These are phyloP conservation scores for Saccharomycopsis malanga DNA, from an alignment of 805 yeast species.

Conservation along the genomic window DNA sequence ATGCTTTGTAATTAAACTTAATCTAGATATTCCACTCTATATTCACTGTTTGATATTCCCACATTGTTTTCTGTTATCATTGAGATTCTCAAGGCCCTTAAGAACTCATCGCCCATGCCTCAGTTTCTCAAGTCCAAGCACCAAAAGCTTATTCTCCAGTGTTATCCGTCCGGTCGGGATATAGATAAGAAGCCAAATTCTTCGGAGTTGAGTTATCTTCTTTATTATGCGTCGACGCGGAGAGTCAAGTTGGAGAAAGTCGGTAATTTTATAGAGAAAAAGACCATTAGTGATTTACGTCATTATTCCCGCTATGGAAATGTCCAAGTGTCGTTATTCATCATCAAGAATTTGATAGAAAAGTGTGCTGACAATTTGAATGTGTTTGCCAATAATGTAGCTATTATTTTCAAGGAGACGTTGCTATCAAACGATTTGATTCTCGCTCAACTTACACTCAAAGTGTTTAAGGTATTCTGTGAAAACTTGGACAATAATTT, in stretches of 20 bases:
- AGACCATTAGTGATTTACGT: slow-evolving; percentile 52
- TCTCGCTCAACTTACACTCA: slow-evolving; percentile 46
- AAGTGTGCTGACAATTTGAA: slow-evolving; percentile 79
- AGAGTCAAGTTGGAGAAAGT: slow-evolving; percentile 87
- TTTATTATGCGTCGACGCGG: slow-evolving; percentile 86
- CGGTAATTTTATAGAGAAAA: slow-evolving; percentile 56
- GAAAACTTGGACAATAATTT: slow-evolving; percentile 51
- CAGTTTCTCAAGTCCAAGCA: slow-evolving; percentile 55
- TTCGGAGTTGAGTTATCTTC: slow-evolving; percentile 78
- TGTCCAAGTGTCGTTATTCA: slow-evolving; percentile 70
- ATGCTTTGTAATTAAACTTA: too few species aligned
- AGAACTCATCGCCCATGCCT: slow-evolving; percentile 11
- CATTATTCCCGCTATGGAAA: slow-evolving; percentile 63
- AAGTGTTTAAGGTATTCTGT: slow-evolving; percentile 44
- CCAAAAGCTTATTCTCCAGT: slow-evolving; percentile 81
- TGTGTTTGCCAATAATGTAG: slow-evolving; percentile 65
- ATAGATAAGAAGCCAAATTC: slow-evolving; percentile 88
- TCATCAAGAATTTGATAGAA: slow-evolving; percentile 60
- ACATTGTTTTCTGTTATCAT: too few species aligned
- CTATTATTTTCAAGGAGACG: slow-evolving; percentile 49
- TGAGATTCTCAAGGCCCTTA: too few species aligned
- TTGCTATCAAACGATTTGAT: slow-evolving; percentile 53
- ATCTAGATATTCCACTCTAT: too few species aligned
- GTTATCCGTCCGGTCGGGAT: slow-evolving; percentile 87
- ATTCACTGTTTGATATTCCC: too few species aligned